Evolutionary conservation across 306 rosid genomes (phyloP).

Genomic region (Castanopsis chinensis): DNA sequence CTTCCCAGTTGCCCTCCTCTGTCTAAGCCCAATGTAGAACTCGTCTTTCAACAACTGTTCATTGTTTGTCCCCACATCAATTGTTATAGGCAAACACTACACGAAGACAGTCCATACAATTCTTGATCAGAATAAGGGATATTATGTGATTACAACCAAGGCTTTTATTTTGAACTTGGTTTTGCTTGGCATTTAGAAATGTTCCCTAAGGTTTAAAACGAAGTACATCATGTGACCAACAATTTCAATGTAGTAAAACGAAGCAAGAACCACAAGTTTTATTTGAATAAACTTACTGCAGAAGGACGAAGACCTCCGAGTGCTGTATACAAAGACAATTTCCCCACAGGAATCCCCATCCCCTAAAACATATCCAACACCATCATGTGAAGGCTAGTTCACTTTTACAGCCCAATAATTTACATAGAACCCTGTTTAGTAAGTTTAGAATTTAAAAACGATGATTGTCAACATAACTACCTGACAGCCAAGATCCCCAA

Average conservation of each 20-base stretch:
- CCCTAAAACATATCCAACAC: constrained; percentile 61
- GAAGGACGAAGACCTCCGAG: constrained; percentile 99
- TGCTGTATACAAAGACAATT: constrained; percentile 79
- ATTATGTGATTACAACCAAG: neutral
- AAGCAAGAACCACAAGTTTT: neutral
- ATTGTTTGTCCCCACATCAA: constrained; percentile 96
- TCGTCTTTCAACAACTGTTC: constrained; percentile 82
- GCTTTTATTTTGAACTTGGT: neutral
- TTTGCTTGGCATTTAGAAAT: neutral
- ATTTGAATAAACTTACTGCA: constrained; percentile 48
- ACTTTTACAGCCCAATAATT: constrained; percentile 9
- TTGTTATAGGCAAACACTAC: constrained; percentile 91
- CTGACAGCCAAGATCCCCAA: constrained; percentile 99
- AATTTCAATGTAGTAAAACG: neutral
- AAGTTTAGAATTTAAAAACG: neutral
- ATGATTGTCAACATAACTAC: constrained; percentile 37
- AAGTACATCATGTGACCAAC: neutral
- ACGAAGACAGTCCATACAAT: constrained; percentile 17
- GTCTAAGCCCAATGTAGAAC: constrained; percentile 92
- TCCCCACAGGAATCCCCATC: constrained; percentile 99
- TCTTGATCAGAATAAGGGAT: neutral
- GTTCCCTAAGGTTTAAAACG: neutral
- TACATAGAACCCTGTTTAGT: neutral
- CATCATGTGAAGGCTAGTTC: constrained; percentile 20
- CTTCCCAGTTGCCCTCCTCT: constrained; percentile 92